Base-by-base conservation (phyloP, 2,329 filamentous ascomycete genomes). In the Botrytis sinoallii region DNA sequence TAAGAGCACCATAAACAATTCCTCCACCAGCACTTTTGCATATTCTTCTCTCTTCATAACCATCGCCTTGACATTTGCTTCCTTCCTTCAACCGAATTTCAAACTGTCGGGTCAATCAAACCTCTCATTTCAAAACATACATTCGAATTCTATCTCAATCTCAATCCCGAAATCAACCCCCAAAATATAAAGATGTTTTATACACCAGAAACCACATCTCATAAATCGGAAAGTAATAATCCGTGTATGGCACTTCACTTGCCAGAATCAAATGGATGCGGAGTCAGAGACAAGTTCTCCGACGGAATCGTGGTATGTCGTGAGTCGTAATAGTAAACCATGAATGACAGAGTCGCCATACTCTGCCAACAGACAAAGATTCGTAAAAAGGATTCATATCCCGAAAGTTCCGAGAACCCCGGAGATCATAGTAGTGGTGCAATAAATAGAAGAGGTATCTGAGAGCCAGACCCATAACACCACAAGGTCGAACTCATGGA, bases 361-460 rank as follows among this genome's bases (percentile, higher is more conserved):
- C 14, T 42, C 12, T 16, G 40, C 40, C 40, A 42, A 0, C 40
- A 12, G 8, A 38, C 25, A n/a, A 9, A 14, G 3, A 52, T 32
- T 38, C 22, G 22, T 38, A n/a, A 52, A 18, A 14, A 40, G 0
- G 6, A 6, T 25, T 66, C 6, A 0, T 9, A 4, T 29, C 7
- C 9, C 1, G 4, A 7, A 9, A 32, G 0, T 38, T 40, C 10
- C 2, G 20, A 42, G 22, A n/a, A 20, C 2, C 16, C 9, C 7
- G 25, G 6, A 40, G 48, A 4, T 12, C 14, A 29, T 29, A 1
- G 2, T 29, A 3, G 5, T 22, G 2, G 3, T 1, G 25, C 12
- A 22, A 16, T 42, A 1, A 22, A 55, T 25, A 67, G 9, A 25
- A n/a, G 0, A 55, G 7, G 16, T 1, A 22, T 25, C 4, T 4